These are phyloP conservation scores for Solanum neorickii DNA, from an alignment of 257 asterid species.

Conservation along the genomic window DNA sequence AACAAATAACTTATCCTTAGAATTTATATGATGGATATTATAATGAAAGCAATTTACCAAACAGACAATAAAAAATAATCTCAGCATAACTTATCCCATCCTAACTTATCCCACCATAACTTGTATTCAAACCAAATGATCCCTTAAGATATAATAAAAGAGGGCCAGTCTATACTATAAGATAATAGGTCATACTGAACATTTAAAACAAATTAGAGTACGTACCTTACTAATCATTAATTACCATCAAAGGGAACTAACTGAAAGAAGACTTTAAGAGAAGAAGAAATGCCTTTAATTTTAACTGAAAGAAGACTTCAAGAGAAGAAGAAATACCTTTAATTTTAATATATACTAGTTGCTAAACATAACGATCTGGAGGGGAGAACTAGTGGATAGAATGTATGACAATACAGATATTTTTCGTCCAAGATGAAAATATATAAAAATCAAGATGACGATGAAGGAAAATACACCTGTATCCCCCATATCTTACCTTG, in stretches of 20 bases:
- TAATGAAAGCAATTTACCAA: no score
- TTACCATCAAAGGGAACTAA: neutral
- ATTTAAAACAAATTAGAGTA: neutral
- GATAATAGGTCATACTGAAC: neutral
- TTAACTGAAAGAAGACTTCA: neutral
- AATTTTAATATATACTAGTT: neutral
- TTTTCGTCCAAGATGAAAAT: neutral
- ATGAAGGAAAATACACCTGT: neutral
- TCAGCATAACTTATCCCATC: no score
- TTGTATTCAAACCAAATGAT: no score
- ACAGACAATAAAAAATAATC: no score
- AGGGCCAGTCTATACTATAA: neutral
- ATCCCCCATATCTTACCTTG: constrained; percentile 42
- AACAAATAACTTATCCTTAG: no score
- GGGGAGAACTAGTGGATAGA: neutral
- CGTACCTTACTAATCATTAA: neutral
- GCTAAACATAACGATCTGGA: neutral
- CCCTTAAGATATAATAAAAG: neutral
- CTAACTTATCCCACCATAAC: no score
- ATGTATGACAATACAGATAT: neutral
- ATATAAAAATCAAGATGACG: neutral
- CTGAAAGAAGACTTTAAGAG: neutral
- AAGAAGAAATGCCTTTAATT: neutral
- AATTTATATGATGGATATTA: no score
- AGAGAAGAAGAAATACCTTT: neutral